Evolutionary conservation across 2,329 filamentous ascomycete species (phyloP), one percentile per base, ranked within the genome.

Genomic region (Epichloe glyceriae): DNA sequence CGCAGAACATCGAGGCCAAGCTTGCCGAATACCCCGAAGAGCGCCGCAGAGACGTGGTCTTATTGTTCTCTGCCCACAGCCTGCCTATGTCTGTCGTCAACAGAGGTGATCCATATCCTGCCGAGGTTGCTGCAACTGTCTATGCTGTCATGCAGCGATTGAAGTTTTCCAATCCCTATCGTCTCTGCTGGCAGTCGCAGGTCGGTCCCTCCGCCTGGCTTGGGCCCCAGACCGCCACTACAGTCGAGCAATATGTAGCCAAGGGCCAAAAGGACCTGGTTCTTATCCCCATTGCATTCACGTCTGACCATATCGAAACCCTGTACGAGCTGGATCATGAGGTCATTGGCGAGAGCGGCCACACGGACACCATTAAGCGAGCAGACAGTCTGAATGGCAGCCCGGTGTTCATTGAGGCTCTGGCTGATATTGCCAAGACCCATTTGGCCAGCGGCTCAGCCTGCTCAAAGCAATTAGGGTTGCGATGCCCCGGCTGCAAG

Each of bases 251-350:
- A 53, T 94, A 96, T 64, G 82, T 97, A 57, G 81, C 86, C 63
- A 89, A 93, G 68, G 93, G 91, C 1, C 87, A 96, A 62, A 95
- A 84, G 50, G 89, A 98, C 63, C 75, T 98, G 50, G 75, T 96
- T 1, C 75, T 98, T 6, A 88, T 98, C 51, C 93, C 93, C 0
- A 94, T 98, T 57, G 93, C 93, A 5, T 98, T 98, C 65, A 98
- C 93, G 0, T 95, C 88, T n/a, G 93, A 98, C 62, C 93, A 98
- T 64, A 98, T 98, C 58, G 93, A 98, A 71, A 98, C 93, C 0
- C 74, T 98, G 1, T 97, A 85, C 65, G 93, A 98, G 67, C 73
- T 98, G 49, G 93, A 98, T 65, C 76, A 88, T 60, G 93, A 98
- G 69, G 88, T 98, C 39, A 97, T 98, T 62, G 86, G 88, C 52